Evolutionary conservation across 169 alveolate genomes (phyloP).

Genomic region (Miamiensis avidus): DNA sequence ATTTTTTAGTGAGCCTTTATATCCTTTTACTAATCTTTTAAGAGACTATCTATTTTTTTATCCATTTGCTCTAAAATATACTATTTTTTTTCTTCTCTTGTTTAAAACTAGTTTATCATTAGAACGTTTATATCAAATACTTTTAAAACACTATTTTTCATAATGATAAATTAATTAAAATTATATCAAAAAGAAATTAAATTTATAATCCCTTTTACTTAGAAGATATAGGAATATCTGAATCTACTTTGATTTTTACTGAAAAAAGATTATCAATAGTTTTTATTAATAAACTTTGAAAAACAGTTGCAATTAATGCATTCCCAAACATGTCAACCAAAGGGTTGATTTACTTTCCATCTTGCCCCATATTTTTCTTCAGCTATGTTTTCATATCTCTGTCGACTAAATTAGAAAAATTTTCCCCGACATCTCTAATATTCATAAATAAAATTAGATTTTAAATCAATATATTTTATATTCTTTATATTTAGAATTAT

Average conservation of each 20-base stretch:
- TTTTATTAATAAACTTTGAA: conserved; percentile 10
- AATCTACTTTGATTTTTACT: neutral
- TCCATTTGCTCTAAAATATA: conserved; percentile 16
- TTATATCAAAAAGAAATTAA: no score
- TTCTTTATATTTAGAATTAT: conserved; percentile 1
- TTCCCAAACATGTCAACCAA: conserved; percentile 24
- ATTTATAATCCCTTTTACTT: neutral
- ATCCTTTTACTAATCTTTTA: neutral
- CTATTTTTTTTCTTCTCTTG: conserved; percentile 6
- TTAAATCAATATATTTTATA: neutral
- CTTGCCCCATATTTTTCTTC: neutral
- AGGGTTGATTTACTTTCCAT: neutral
- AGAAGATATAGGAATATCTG: conserved; percentile 22
- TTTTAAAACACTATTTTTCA: conserved; percentile 15
- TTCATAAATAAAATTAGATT: neutral
- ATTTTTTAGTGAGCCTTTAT: neutral
- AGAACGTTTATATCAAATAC: conserved; percentile 6
- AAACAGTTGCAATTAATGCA: conserved; percentile 27
- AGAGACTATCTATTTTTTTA: neutral
- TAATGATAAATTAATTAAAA: neutral
- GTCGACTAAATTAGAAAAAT: conserved; percentile 15
- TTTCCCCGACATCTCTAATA: conserved; percentile 3
- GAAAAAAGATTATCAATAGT: conserved; percentile 11
- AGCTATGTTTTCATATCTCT: conserved; percentile 6
- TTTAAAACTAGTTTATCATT: neutral